A percentile compares a stretch with the other conserved stretches of the same genome.
Conservation (phyloP, 805 yeast genomes). For the Barnettozyma wickerhamii region DNA sequence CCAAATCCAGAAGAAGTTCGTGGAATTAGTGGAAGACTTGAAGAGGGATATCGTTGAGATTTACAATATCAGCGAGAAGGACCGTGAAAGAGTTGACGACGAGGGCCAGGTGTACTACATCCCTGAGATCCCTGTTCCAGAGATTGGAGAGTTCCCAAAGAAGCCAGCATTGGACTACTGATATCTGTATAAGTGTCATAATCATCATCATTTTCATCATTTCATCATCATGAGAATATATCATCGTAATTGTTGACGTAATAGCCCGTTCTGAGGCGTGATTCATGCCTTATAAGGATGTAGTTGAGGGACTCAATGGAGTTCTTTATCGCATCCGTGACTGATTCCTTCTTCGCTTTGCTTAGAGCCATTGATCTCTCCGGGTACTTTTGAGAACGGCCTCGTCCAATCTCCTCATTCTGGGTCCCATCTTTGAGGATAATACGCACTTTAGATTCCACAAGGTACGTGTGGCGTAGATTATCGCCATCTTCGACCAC, state of each 20-base stretch:
- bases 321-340: constrained; percentile 79
- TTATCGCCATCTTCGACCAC: constrained; percentile 8
- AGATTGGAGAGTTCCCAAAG: constrained; percentile 57
- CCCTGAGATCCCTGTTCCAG: constrained; percentile 73
- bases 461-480: constrained; percentile 23
- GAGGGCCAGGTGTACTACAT: constrained; percentile 77
- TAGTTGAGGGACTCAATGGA: constrained; percentile 78
- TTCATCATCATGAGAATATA: background rate
- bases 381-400: constrained; percentile 59
- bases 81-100: constrained; percentile 85
- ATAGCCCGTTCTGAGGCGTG: constrained; percentile 29
- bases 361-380: constrained; percentile 68
- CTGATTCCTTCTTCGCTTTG: constrained; percentile 79
- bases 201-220: background rate
- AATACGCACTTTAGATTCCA: constrained; percentile 52
- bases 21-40: constrained; percentile 51
- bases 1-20: constrained; percentile 67
- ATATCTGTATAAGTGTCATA: constrained; percentile 2
- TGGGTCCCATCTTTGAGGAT: constrained; percentile 77
- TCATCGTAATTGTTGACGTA: constrained; percentile 17
- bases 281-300: constrained; percentile 38
- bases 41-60: constrained; percentile 68
- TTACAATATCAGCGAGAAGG: constrained; percentile 75
- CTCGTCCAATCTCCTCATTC: constrained; percentile 76
- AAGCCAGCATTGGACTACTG: constrained; percentile 53